Base-by-base conservation (phyloP, 139 green algal species). In the Chlamydomonas schloesseri region DNA sequence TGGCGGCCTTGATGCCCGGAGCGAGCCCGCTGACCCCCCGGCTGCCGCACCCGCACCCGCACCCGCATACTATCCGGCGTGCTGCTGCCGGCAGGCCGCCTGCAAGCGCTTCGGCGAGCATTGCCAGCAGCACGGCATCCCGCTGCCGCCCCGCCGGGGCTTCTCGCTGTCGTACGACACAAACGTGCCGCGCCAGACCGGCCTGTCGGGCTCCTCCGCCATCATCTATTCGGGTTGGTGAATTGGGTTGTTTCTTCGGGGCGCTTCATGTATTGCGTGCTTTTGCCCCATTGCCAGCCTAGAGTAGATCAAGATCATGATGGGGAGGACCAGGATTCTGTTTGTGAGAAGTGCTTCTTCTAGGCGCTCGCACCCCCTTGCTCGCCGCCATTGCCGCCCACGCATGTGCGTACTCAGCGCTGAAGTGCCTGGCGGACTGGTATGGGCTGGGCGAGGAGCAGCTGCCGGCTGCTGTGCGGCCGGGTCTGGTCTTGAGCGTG, bases 161-260 rank as follows among this genome's bases (percentile, higher is more conserved):
- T 99, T 99, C 83, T 85, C 71, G 23, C 86, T 99, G 57, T 92
- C 86, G 3, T 99, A 99, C 75, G 86, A 93, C 42, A 98, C 95
- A 57, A 97, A 92, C 87, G 97, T 99, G 13, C 97, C 97, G 0
- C 90, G 95, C 0, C 96, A 99, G 89, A 80, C 91, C 21, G 97
- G 97, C 2, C 90, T 99, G 28, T 93, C 93, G 42, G 97, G 97
- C 28, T 98, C 95, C 0, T 98, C 95, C 13, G 97, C 96, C 34
- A 98, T 99, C 71, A 91, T 96, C 28, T 93, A 90, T 57, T 95
- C 94, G 88, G 80, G 91, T 94, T 31, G 6, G 83, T 34, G 46
- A 42, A 46, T 31, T 3, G 8, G 33, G 31, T 18, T 8, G 50
- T 17, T 77, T 24, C 64, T 24, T 58, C 53, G 15, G 53, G 53